Percentiles rank a stretch among this genome's conserved stretches.
phyloP scores from a whole-genome alignment of 495 filamentous ascomycete species.

The Saxophila tyrrhenica region DNA sequence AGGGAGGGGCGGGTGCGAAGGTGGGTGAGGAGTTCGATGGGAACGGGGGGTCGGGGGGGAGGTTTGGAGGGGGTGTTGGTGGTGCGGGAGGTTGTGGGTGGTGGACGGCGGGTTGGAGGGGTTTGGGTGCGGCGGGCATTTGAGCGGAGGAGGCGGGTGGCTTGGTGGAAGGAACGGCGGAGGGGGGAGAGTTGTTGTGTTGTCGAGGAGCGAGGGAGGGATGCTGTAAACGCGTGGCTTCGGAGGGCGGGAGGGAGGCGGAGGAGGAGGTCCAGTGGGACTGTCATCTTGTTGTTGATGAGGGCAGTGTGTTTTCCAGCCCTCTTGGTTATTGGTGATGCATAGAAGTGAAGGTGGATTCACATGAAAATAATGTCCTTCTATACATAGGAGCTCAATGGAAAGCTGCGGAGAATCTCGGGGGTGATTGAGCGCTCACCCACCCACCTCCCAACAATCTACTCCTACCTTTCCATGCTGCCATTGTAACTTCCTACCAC shows the following conservation, averaged over 20 bases:
- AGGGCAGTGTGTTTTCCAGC: neutral
- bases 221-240: neutral
- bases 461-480: neutral
- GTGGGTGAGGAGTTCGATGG: neutral
- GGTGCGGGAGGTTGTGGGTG: neutral
- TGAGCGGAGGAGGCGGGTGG: neutral
- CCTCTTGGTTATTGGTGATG: neutral
- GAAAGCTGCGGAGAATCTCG: neutral
- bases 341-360: neutral
- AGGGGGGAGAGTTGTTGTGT: neutral
- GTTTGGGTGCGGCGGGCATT: neutral
- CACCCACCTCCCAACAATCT: neutral
- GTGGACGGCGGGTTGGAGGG: neutral
- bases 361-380: neutral
- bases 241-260: slow-evolving; percentile 1
- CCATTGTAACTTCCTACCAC: neutral
- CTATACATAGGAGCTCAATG: neutral
- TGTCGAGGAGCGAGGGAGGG: neutral
- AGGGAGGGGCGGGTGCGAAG: neutral
- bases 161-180: neutral
- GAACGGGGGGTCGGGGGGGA: neutral
- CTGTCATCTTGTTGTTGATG: neutral
- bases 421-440: slow-evolving; percentile 1
- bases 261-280: neutral
- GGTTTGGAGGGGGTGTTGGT: neutral